Conservation (phyloP, 1,284 basidiomycete genomes). For the Flammula alnicola region DNA sequence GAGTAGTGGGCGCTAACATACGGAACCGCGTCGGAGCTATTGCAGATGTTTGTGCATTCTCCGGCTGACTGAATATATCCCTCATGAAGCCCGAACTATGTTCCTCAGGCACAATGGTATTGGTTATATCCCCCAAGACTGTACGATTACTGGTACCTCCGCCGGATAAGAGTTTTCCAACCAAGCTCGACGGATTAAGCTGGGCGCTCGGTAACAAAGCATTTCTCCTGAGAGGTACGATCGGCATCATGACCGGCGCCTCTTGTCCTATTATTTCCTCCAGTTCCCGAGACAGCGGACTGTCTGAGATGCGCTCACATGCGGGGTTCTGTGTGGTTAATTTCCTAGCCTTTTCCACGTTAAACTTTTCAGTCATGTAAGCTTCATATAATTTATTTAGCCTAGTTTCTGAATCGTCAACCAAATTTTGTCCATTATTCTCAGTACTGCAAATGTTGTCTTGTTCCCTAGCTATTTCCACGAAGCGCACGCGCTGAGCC, state of each 20-base stretch:
- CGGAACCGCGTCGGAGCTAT: background rate
- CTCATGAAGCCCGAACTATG: background rate
- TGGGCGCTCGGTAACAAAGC: conserved; percentile 4
- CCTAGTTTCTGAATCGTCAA: background rate
- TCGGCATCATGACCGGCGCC: background rate
- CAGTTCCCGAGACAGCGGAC: conserved; percentile 9
- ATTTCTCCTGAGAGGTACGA: background rate
- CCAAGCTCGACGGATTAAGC: conserved; percentile 9
- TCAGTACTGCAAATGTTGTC: background rate
- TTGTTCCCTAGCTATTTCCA: background rate
- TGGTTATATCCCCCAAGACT: background rate
- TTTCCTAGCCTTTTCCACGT: conserved; percentile 1
- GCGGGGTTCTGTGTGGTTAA: background rate
- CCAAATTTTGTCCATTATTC: background rate
- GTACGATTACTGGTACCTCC: too few relatives aligned
- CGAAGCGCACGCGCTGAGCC: conserved; percentile 4
- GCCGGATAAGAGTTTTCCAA: conserved; percentile 12
- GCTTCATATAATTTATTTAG: background rate
- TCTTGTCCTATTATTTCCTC: conserved; percentile 8
- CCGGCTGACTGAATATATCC: background rate
- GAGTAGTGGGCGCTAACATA: conserved; percentile 9
- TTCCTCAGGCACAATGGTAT: background rate
- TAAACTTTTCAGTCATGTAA: conserved; percentile 3
- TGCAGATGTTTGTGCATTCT: background rate
- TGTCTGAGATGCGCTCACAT: conserved; percentile 1